Conservation (phyloP, 306 rosid genomes). For the Pueraria montana region DNA sequence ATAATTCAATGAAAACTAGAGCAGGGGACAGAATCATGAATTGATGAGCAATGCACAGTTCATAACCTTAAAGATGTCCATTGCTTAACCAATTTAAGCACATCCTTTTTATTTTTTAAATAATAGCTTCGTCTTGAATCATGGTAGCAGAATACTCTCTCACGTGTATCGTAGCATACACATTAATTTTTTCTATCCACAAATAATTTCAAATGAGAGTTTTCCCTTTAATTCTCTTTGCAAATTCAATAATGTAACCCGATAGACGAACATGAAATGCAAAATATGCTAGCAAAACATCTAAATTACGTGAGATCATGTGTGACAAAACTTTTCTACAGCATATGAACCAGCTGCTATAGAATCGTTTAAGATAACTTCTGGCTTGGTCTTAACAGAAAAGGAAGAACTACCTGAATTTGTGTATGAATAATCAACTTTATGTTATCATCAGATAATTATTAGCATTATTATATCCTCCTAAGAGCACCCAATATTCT, state of each 20-base stretch:
- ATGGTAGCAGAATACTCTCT: conserved; percentile 17
- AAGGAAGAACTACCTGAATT: neutral
- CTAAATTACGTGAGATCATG: neutral
- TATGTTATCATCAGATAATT: neutral
- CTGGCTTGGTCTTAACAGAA: neutral
- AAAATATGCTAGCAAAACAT: neutral
- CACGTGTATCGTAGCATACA: neutral
- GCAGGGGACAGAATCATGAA: neutral
- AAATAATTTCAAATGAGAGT: conserved; percentile 1
- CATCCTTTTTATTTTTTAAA: neutral
- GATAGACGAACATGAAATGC: neutral
- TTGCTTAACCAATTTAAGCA: neutral
- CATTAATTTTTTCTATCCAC: neutral
- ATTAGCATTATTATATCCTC: neutral
- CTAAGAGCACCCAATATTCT: neutral
- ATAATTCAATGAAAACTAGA: neutral
- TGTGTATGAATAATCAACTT: neutral
- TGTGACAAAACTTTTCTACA: neutral
- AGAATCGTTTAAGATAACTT: neutral
- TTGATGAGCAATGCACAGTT: neutral
- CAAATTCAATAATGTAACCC: neutral
- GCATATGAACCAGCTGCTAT: neutral
- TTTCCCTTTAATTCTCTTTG: neutral
- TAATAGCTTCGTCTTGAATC: conserved; percentile 28
- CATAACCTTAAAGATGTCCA: neutral